Percentiles rank a stretch among this genome's conserved stretches.
Evolutionary conservation across 306 rosid species (phyloP).

Genomic region (Gastrolobium villosum): DNA sequence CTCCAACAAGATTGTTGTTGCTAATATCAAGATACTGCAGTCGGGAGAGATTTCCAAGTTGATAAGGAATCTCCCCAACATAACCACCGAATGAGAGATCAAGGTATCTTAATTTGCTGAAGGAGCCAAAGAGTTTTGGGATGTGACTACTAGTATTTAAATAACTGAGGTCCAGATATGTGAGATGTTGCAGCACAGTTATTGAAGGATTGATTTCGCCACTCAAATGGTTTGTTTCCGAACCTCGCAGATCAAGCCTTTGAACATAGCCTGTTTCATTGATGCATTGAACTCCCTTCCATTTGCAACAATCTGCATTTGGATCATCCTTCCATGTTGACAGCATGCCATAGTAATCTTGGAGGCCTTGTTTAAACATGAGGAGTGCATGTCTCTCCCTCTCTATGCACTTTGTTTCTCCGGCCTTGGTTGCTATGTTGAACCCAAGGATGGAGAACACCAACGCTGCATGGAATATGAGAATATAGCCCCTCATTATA

Average conservation of each 20-base stretch:
- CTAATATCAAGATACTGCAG: constrained; percentile 9
- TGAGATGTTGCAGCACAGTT: constrained; percentile 6
- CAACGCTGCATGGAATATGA: neutral
- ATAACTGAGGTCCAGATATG: neutral
- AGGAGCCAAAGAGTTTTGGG: constrained; percentile 16
- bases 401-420: neutral
- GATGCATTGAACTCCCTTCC: constrained; percentile 47
- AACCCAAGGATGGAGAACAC: neutral
- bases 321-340: constrained; percentile 11
- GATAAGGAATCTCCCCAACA: neutral
- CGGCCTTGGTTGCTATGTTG: neutral
- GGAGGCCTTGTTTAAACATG: constrained; percentile 14
- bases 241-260: constrained; percentile 28
- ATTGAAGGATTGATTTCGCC: neutral
- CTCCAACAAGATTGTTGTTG: neutral
- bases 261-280: constrained; percentile 38
- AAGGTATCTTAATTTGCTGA: neutral
- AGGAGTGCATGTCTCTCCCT: constrained; percentile 21
- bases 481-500: neutral
- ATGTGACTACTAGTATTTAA: neutral
- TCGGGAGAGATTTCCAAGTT: constrained; percentile 9
- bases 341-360: constrained; percentile 7
- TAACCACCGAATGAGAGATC: neutral
- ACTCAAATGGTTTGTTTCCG: neutral
- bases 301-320: constrained; percentile 34